A percentile compares a stretch with the other conserved stretches of the same genome.
phyloP scores from a whole-genome alignment of 1,284 basidiomycete genomes.

The Caloboletus inedulis region DNA sequence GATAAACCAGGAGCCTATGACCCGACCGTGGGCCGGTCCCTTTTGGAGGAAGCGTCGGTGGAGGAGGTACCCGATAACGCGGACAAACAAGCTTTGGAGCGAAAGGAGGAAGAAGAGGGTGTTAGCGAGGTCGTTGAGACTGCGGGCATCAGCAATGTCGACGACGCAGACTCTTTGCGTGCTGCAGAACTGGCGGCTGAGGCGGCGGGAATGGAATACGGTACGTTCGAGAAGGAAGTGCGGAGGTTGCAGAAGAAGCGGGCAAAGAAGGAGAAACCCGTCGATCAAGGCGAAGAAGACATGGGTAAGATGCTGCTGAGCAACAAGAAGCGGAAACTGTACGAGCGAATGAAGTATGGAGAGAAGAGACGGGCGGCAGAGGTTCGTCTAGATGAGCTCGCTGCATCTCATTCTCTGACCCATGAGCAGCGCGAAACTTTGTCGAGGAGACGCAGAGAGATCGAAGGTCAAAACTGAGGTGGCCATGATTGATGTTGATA shows the following conservation, averaged over 20 bases:
- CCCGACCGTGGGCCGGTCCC: constrained; percentile 48
- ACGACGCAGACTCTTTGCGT: constrained; percentile 72
- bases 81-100: constrained; percentile 38
- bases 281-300: constrained; percentile 64
- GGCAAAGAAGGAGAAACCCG: constrained; percentile 32
- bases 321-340: constrained; percentile 94
- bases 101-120: constrained; percentile 33
- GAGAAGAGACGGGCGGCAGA: constrained; percentile 79
- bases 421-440: constrained; percentile 53
- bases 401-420: constrained; percentile 8
- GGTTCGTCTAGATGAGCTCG: constrained; percentile 48
- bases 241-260: constrained; percentile 63
- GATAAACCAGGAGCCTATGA: constrained; percentile 79
- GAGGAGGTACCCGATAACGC: constrained; percentile 41
- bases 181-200: constrained; percentile 95
- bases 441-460: constrained; percentile 55
- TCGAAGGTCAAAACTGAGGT: constrained; percentile 42
- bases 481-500: background rate
- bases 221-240: constrained; percentile 79
- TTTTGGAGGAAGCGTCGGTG: constrained; percentile 34
- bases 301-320: constrained; percentile 99
- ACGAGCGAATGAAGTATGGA: constrained; percentile 92
- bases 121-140: constrained; percentile 42
- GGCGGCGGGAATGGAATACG: constrained; percentile 81
- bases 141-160: constrained; percentile 46